Evolutionary conservation across 2,329 filamentous ascomycete species (phyloP).

Genomic region (Trichothecium sympodiale): DNA sequence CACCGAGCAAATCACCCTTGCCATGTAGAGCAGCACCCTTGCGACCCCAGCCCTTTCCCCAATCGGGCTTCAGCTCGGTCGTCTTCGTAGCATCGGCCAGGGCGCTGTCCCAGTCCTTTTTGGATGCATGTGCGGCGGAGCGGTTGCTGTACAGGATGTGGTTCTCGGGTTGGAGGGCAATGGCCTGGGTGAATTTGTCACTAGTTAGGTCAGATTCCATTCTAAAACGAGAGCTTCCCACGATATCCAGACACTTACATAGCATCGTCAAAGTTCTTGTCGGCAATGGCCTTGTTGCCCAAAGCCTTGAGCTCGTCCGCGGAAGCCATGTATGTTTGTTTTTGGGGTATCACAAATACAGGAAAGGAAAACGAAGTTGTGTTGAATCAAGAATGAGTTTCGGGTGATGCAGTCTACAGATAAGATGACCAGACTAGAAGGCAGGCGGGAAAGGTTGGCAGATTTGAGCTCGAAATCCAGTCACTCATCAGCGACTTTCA

Average conservation of each 20-base stretch:
- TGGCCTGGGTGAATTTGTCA: slow-evolving; percentile 89
- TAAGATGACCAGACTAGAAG: neutral
- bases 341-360: slow-evolving; percentile 2
- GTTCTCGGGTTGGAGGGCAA: slow-evolving; percentile 76
- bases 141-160: slow-evolving; percentile 98
- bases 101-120: slow-evolving; percentile 77
- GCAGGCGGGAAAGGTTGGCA: neutral
- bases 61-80: slow-evolving; percentile 90
- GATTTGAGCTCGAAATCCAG: neutral
- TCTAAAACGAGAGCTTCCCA: neutral
- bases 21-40: slow-evolving; percentile 90
- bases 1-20: slow-evolving; percentile 70
- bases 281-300: slow-evolving; percentile 96
- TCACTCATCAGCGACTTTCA: neutral
- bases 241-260: slow-evolving; percentile 53
- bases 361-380: neutral
- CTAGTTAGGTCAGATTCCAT: slow-evolving; percentile 32
- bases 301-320: slow-evolving; percentile 84
- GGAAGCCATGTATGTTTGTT: slow-evolving; percentile 34
- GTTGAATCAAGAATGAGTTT: neutral
- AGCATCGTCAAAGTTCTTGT: slow-evolving; percentile 92
- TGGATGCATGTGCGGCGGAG: slow-evolving; percentile 77
- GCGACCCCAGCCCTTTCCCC: slow-evolving; percentile 91
- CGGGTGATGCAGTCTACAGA: neutral
- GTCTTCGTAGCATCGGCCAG: slow-evolving; percentile 88